These are phyloP conservation scores for Lathyrus oleraceus DNA, from an alignment of 306 rosid species.

Conservation along the genomic window DNA sequence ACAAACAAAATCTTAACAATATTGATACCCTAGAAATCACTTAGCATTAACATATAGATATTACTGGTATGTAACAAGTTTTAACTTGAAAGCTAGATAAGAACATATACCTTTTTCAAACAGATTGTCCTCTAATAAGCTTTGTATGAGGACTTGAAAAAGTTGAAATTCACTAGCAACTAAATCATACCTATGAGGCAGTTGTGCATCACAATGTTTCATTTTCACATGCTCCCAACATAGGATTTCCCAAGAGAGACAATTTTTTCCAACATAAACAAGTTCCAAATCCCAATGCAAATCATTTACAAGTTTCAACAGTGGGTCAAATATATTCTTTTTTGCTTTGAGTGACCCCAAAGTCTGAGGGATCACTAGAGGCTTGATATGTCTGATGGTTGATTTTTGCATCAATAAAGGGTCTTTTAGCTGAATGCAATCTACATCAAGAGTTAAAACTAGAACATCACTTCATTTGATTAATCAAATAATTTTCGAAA, in stretches of 20 bases:
- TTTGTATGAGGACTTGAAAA: constrained; percentile 66
- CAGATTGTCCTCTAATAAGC: constrained; percentile 73
- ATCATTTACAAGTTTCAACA: constrained; percentile 56
- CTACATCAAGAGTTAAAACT: constrained; percentile 40
- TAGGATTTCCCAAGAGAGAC: constrained; percentile 95
- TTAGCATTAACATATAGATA: too few species aligned
- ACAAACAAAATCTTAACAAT: not conserved
- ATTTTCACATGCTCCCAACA: constrained; percentile 86
- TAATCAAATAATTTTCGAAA: too few species aligned
- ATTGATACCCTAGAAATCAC: not conserved
- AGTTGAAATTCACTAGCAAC: constrained; percentile 80
- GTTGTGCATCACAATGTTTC: constrained; percentile 44
- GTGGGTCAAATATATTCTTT: constrained; percentile 45
- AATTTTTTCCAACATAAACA: constrained; percentile 85
- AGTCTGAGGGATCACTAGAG: constrained; percentile 48
- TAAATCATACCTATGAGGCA: constrained; percentile 45
- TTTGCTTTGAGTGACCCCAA: constrained; percentile 54
- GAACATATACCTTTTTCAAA: constrained; percentile 55
- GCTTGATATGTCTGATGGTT: constrained; percentile 40
- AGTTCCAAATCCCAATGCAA: constrained; percentile 73
- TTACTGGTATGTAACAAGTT: too few species aligned
- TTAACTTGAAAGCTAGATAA: too few species aligned
- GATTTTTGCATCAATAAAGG: constrained; percentile 48
- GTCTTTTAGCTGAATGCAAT: constrained; percentile 69
- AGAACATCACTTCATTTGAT: too few species aligned